Percentiles rank a stretch among this genome's conserved stretches.
Conservation (phyloP, 2,329 filamentous ascomycete species). For the Scedosporium dehoogii region DNA sequence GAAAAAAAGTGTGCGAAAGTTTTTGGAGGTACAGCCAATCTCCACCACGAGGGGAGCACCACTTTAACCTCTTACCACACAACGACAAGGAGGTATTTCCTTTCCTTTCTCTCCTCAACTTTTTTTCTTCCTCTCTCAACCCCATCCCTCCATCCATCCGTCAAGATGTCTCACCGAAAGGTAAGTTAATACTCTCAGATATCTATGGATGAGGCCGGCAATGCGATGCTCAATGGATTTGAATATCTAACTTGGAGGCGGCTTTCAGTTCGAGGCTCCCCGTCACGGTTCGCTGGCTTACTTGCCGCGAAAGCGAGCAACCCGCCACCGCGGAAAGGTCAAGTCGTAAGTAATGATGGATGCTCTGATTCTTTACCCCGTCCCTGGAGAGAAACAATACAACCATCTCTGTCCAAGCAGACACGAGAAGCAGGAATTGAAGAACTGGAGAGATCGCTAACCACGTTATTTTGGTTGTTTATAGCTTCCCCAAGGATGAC, state of each 20-base stretch:
- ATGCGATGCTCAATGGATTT: background rate
- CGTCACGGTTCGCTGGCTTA: constrained; percentile 90
- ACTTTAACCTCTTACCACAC: background rate
- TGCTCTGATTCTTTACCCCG: background rate
- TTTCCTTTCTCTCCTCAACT: constrained; percentile 11
- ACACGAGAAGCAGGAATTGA: background rate
- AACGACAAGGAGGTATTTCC: constrained; percentile 2
- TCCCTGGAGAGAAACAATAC: no score
- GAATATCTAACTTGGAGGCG: background rate
- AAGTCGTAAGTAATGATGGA: constrained; percentile 68
- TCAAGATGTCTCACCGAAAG: constrained; percentile 13
- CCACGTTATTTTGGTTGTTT: constrained; percentile 10
- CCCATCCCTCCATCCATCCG: background rate
- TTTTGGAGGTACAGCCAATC: constrained; percentile 1
- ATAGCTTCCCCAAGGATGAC: constrained; percentile 99
- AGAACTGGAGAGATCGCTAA: background rate
- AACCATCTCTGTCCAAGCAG: no score
- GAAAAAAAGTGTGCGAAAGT: constrained; percentile 6
- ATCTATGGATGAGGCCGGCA: background rate
- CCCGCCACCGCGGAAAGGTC: constrained; percentile 92
- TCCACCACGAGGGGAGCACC: background rate
- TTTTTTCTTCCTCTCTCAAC: constrained; percentile 11
- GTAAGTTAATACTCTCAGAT: constrained; percentile 1
- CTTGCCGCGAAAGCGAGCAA: constrained; percentile 83
- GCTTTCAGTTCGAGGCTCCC: constrained; percentile 60